These are phyloP conservation scores for Trichoderma virens DNA, from an alignment of 495 filamentous ascomycete genomes.

Conservation along the genomic window DNA sequence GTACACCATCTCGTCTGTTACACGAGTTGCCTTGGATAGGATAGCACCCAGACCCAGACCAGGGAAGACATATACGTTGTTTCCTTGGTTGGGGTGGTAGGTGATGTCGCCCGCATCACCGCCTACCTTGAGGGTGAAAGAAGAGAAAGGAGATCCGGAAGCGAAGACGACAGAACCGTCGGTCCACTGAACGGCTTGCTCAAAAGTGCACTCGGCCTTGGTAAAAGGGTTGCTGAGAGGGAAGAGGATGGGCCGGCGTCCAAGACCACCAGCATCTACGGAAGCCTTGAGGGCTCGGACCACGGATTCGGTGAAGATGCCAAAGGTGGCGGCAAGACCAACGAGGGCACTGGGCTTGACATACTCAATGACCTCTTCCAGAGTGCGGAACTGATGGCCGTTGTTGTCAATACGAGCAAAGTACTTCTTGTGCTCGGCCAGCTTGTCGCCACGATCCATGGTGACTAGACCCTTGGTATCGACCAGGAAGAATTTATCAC, in stretches of 20 bases:
- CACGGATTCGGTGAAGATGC: slow-evolving; percentile 85
- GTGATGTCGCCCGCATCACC: slow-evolving; percentile 54
- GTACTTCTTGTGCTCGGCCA: slow-evolving; percentile 97
- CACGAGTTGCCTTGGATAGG: slow-evolving; percentile 75
- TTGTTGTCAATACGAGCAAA: slow-evolving; percentile 89
- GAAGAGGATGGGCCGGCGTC: slow-evolving; percentile 81
- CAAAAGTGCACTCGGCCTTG: slow-evolving; percentile 96
- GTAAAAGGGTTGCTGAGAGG: slow-evolving; percentile 88
- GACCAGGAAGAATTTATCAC: slow-evolving; percentile 91
- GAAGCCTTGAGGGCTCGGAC: slow-evolving; percentile 68
- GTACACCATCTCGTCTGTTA: slow-evolving; percentile 96
- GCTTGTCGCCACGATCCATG: slow-evolving; percentile 82
- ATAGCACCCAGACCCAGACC: slow-evolving; percentile 94
- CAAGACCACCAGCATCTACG: slow-evolving; percentile 59
- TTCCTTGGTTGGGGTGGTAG: slow-evolving; percentile 84
- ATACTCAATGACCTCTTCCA: slow-evolving; percentile 86
- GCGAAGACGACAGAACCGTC: slow-evolving; percentile 88
- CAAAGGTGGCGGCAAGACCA: slow-evolving; percentile 88
- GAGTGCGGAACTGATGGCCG: slow-evolving; percentile 81
- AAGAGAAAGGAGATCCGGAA: slow-evolving; percentile 86
- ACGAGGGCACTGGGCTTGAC: slow-evolving; percentile 92
- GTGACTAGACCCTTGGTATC: slow-evolving; percentile 96
- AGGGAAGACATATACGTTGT: slow-evolving; percentile 93
- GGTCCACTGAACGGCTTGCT: slow-evolving; percentile 81
- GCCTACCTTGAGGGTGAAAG: slow-evolving; percentile 50